Evolutionary conservation across 495 filamentous ascomycete species (phyloP).

Genomic region (Neurospora sp.): DNA sequence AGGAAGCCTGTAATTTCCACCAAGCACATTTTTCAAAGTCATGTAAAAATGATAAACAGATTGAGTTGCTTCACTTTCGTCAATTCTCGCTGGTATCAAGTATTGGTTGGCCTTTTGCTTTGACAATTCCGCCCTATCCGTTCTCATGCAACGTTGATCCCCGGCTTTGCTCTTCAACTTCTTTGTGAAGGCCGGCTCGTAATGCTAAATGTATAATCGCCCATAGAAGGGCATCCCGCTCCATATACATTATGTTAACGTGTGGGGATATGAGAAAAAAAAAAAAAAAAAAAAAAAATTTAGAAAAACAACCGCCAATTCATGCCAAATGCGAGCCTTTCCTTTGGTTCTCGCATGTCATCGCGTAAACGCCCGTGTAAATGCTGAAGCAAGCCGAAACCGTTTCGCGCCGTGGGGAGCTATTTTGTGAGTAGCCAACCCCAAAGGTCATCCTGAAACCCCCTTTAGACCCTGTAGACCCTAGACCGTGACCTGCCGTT

Average conservation of each 20-base stretch:
- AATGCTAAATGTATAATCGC: background rate
- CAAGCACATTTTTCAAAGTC: background rate
- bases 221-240: constrained; percentile 3
- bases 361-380: constrained; percentile 9
- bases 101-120: background rate
- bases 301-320: background rate
- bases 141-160: background rate
- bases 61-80: background rate
- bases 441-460: background rate
- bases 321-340: background rate
- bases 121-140: background rate
- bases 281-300: background rate
- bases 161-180: background rate
- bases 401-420: background rate
- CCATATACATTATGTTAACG: constrained; percentile 9
- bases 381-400: constrained; percentile 7
- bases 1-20: background rate
- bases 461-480: background rate
- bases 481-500: constrained; percentile 3
- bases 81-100: background rate
- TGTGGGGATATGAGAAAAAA: background rate
- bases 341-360: background rate
- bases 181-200: background rate
- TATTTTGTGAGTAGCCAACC: background rate
- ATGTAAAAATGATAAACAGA: background rate